These are phyloP conservation scores for Pythium insidiosum DNA, from an alignment of 352 stramenopile genomes.

Conservation along the genomic window DNA sequence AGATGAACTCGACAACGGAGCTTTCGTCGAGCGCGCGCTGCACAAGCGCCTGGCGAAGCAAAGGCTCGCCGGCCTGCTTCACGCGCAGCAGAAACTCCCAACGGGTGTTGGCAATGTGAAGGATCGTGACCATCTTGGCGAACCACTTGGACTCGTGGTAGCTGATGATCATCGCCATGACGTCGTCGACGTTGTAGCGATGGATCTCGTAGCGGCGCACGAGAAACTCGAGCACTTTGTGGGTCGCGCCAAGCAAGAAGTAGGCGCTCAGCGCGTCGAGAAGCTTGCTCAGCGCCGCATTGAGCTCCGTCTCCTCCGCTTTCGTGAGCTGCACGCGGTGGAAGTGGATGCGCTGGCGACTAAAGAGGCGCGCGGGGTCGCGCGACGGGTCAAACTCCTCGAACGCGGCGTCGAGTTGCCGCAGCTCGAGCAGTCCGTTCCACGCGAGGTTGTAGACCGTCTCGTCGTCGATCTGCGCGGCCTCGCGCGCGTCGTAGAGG, in stretches of 20 bases:
- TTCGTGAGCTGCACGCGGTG: conserved; percentile 60
- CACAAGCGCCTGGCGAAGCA: conserved; percentile 62
- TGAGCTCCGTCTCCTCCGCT: conserved; percentile 53
- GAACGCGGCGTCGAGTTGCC: conserved; percentile 66
- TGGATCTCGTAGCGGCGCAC: conserved; percentile 86
- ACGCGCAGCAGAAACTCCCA: conserved; percentile 81
- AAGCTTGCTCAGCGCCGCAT: conserved; percentile 52
- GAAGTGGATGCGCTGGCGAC: conserved; percentile 70
- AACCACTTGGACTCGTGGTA: conserved; percentile 87
- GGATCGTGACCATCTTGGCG: conserved; percentile 72
- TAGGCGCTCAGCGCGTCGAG: conserved; percentile 80
- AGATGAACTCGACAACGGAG: conserved; percentile 74
- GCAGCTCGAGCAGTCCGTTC: conserved; percentile 73
- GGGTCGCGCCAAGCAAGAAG: conserved; percentile 64
- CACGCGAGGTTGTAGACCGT: conserved; percentile 82
- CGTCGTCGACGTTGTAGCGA: conserved; percentile 75
- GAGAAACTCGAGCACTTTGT: conserved; percentile 88
- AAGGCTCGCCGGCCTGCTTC: conserved; percentile 57
- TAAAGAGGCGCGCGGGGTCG: conserved; percentile 51
- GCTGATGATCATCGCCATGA: conserved; percentile 75
- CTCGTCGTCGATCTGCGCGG: conserved; percentile 74
- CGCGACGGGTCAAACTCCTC: conserved; percentile 52
- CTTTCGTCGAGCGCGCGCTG: conserved; percentile 66
- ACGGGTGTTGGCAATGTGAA: conserved; percentile 67
- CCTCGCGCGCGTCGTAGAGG: conserved; percentile 77